phyloP scores from a whole-genome alignment of 1,284 basidiomycete genomes.

The Boletus mariae region DNA sequence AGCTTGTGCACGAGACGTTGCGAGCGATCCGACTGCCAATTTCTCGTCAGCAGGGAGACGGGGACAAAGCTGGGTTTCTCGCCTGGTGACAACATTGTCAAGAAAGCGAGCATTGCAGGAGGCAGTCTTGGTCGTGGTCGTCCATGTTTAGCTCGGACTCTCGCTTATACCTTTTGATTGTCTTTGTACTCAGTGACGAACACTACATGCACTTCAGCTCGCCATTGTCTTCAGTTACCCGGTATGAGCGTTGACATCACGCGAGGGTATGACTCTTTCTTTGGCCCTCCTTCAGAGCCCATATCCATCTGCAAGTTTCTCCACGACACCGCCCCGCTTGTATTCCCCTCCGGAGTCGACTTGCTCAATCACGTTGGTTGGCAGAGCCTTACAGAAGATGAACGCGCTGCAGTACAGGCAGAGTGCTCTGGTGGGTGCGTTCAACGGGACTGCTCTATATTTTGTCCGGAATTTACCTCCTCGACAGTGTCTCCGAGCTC shows the following conservation, averaged over 20 bases:
- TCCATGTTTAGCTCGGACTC: no score
- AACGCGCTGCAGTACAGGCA: constrained; percentile 29
- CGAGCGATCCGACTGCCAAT: no score
- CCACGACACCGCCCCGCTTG: constrained; percentile 23
- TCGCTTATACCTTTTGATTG: no score
- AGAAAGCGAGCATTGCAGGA: no score
- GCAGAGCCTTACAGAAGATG: constrained; percentile 27
- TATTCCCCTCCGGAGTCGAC: constrained; percentile 9
- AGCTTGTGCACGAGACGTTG: no score
- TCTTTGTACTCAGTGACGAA: no score
- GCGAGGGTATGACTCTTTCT: constrained; percentile 33
- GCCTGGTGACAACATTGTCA: no score
- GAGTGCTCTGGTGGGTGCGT: constrained; percentile 42
- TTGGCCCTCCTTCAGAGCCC: constrained; percentile 54
- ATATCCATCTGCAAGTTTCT: constrained; percentile 46
- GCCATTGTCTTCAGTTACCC: no score
- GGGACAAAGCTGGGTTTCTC: no score
- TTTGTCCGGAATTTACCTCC: neutral
- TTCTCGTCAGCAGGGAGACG: no score
- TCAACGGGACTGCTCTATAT: neutral
- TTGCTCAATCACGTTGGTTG: constrained; percentile 20
- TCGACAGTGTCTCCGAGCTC: constrained; percentile 53
- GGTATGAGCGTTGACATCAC: constrained; percentile 23
- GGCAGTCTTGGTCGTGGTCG: no score
- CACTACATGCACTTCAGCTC: no score